phyloP scores from a whole-genome alignment of 148 eudicot genomes.

The Vaccinium myrtillus region DNA sequence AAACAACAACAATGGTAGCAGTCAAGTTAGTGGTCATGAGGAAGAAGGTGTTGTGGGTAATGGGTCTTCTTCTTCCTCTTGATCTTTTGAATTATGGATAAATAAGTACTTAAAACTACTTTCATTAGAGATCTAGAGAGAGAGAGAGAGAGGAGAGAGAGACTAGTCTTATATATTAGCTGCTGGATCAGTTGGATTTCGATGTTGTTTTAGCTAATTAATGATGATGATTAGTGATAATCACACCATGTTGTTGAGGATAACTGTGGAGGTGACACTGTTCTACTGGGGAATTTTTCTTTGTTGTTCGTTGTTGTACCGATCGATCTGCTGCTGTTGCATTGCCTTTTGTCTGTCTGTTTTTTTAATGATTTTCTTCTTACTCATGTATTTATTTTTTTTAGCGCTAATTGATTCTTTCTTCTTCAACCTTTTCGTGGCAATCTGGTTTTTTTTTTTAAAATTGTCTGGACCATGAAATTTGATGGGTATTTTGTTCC shows the following conservation, averaged over 20 bases:
- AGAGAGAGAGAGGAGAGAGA: background rate
- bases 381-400: background rate
- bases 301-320: background rate
- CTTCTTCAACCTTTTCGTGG: background rate
- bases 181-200: background rate
- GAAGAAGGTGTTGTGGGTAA: background rate
- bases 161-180: background rate
- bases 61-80: slow-evolving; percentile 21
- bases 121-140: slow-evolving; percentile 9
- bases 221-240: slow-evolving; percentile 9
- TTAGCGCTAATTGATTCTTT: background rate
- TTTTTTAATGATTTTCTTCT: background rate
- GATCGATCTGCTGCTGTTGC: background rate
- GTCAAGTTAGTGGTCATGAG: background rate
- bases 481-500: background rate
- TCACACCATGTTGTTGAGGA: slow-evolving; percentile 5
- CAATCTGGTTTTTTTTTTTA: background rate
- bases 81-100: background rate
- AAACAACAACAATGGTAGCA: background rate
- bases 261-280: background rate
- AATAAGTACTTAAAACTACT: slow-evolving; percentile 7
- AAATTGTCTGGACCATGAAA: no score
- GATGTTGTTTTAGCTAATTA: slow-evolving; percentile 12
- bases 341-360: background rate
- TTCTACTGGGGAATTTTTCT: background rate